These are phyloP conservation scores for Trichophyton verrucosum DNA, from an alignment of 2,329 filamentous ascomycete species.

Conservation along the genomic window DNA sequence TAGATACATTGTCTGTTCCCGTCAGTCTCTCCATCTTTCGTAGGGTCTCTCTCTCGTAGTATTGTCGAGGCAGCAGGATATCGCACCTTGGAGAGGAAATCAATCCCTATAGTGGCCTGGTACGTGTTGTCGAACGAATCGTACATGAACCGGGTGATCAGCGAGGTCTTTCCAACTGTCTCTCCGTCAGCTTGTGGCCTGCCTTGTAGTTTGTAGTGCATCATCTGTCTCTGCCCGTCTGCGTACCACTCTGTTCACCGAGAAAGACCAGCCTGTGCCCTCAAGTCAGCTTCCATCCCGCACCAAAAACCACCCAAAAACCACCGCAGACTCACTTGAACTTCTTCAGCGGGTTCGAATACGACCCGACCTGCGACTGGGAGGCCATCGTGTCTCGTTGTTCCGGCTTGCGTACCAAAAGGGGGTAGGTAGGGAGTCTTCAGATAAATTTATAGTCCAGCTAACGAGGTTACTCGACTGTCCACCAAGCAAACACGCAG, in stretches of 20 bases:
- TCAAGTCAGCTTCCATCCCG: background rate
- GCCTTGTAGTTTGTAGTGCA: background rate
- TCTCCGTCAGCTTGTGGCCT: slow-evolving; percentile 13
- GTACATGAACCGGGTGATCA: slow-evolving; percentile 99
- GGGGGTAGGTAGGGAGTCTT: background rate
- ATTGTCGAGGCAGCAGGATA: background rate
- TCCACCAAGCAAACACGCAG: background rate
- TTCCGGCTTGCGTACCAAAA: background rate
- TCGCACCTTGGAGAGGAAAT: slow-evolving; percentile 90
- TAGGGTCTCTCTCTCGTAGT: background rate
- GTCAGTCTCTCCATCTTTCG: background rate
- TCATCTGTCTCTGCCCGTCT: background rate
- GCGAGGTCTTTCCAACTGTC: slow-evolving; percentile 89
- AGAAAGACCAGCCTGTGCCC: slow-evolving; percentile 74
- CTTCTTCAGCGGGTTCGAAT: slow-evolving; percentile 99
- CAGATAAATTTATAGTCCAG: too few species aligned
- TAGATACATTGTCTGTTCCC: slow-evolving; percentile 83
- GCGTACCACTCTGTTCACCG: slow-evolving; percentile 91
- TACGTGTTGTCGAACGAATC: slow-evolving; percentile 99
- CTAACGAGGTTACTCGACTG: too few species aligned
- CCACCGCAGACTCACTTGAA: slow-evolving; percentile 62
- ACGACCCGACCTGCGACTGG: slow-evolving; percentile 63
- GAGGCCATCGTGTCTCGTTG: slow-evolving; percentile 54
- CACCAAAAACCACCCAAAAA: background rate
- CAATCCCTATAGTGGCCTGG: slow-evolving; percentile 97